These are phyloP conservation scores for Eucalyptus grandis DNA, from an alignment of 345 rosid species.

Conservation along the genomic window DNA sequence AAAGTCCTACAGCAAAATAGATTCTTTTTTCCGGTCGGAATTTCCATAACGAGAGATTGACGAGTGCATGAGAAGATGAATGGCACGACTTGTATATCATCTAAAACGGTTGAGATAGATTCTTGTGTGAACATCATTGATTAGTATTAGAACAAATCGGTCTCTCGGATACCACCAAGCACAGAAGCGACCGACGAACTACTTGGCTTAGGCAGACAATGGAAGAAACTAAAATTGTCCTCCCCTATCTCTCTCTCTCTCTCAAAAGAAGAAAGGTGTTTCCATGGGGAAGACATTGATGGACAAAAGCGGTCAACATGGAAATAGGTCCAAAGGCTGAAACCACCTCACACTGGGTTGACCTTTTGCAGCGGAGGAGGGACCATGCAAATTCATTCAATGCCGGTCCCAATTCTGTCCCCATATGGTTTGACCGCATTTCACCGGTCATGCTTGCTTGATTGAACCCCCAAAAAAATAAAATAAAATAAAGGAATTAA, in stretches of 20 bases:
- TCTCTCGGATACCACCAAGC: background rate
- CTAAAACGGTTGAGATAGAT: background rate
- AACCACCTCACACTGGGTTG: background rate
- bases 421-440: background rate
- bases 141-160: background rate
- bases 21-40: fast-evolving
- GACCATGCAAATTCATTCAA: background rate
- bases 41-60: background rate
- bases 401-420: background rate
- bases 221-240: background rate
- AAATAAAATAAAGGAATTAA: background rate
- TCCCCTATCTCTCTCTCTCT: background rate
- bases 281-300: background rate
- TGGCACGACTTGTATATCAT: fast-evolving
- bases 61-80: background rate
- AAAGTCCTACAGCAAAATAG: background rate
- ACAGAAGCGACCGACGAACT: background rate
- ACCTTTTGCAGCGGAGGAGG: background rate
- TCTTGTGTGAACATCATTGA: background rate
- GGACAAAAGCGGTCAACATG: background rate
- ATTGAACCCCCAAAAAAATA: background rate
- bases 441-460: background rate
- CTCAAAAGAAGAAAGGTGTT: background rate
- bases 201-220: background rate
- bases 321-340: background rate